Conservation (phyloP, 2,329 filamentous ascomycete genomes). For the Exophiala bonariae region DNA sequence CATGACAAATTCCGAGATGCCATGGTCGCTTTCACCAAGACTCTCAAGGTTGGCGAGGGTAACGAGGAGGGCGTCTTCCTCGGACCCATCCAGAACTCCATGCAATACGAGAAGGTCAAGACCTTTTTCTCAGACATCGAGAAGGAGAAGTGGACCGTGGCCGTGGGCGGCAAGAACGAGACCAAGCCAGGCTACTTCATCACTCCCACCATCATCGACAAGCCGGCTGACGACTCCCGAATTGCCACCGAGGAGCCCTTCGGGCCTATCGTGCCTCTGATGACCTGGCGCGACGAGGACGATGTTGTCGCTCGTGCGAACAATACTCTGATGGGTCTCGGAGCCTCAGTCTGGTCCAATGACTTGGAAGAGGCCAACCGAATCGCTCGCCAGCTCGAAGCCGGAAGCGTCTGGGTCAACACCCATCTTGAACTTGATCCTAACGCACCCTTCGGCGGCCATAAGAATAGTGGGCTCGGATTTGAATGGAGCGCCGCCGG, state of each 20-base stretch:
- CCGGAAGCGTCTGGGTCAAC: conserved; percentile 64
- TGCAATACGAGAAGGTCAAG: conserved; percentile 65
- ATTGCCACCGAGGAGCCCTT: conserved; percentile 63
- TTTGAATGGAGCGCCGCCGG: conserved; percentile 31
- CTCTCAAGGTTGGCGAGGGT: conserved; percentile 33
- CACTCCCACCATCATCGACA: conserved; percentile 59
- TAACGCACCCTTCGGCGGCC: conserved; percentile 29
- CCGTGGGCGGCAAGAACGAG: conserved; percentile 48
- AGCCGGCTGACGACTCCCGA: conserved; percentile 56
- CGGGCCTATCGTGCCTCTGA: conserved; percentile 64
- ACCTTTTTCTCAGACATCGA: conserved; percentile 58
- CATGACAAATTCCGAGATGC: conserved; percentile 50
- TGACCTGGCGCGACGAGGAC: conserved; percentile 61
- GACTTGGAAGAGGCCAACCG: conserved; percentile 52
- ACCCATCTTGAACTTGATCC: conserved; percentile 29
- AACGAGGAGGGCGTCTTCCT: conserved; percentile 49
- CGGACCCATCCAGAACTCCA: conserved; percentile 65
- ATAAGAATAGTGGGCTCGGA: conserved; percentile 35
- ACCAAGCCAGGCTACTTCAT: conserved; percentile 53
- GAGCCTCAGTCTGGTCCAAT: conserved; percentile 58
- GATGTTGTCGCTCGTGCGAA: conserved; percentile 61
- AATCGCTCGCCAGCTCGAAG: conserved; percentile 56
- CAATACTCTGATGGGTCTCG: conserved; percentile 53
- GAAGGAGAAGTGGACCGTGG: conserved; percentile 56
- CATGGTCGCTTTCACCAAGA: conserved; percentile 44